These are phyloP conservation scores for Pythium chondricola DNA, from an alignment of 352 stramenopile species.

Conservation along the genomic window DNA sequence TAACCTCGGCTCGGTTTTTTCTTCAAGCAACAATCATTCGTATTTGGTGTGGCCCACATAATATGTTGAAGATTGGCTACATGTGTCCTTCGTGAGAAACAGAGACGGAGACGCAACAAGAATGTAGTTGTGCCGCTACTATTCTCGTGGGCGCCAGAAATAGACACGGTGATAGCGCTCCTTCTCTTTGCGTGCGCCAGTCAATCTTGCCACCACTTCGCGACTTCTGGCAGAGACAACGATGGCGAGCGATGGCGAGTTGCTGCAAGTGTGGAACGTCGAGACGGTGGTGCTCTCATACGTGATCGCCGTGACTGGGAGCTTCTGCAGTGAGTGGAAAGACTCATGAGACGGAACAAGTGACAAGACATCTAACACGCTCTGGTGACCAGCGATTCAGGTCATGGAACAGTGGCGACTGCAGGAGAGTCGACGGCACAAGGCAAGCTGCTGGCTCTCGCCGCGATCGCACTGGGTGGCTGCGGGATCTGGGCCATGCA, in stretches of 20 bases:
- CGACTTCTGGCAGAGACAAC: neutral
- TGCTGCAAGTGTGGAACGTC: constrained; percentile 32
- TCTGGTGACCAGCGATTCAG: too few species aligned
- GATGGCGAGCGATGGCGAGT: neutral
- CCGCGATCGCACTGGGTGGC: constrained; percentile 43
- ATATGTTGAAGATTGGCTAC: too few species aligned
- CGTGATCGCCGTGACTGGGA: constrained; percentile 52
- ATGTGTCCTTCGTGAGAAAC: too few species aligned
- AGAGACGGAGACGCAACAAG: too few species aligned
- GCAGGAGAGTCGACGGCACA: constrained; percentile 26
- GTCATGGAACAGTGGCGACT: constrained; percentile 67
- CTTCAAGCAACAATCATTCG: too few species aligned
- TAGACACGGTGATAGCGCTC: too few species aligned
- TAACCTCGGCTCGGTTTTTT: too few species aligned
- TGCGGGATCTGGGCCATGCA: constrained; percentile 75
- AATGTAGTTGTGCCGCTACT: too few species aligned
- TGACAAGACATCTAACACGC: too few species aligned
- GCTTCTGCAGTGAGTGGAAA: constrained; percentile 56
- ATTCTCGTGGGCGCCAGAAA: too few species aligned
- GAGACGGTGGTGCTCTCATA: constrained; percentile 51
- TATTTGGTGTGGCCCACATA: too few species aligned
- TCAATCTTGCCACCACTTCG: neutral
- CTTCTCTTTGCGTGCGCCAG: neutral
- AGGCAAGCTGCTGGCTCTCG: constrained; percentile 34
- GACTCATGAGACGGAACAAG: too few species aligned